phyloP scores from a whole-genome alignment of 164 flowering plant species.

The Macadamia integrifolia region DNA sequence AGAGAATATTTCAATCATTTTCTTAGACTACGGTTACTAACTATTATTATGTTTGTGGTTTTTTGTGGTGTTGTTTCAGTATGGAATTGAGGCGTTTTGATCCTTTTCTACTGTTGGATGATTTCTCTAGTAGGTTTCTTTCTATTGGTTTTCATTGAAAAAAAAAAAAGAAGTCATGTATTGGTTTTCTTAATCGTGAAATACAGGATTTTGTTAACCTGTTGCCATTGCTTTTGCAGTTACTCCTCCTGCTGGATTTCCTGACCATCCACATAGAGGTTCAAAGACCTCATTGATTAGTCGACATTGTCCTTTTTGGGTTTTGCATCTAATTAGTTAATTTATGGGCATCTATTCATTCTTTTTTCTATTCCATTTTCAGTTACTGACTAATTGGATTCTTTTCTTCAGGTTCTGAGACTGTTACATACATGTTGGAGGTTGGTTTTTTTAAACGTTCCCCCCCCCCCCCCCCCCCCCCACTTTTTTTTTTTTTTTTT shows the following conservation, averaged over 20 bases:
- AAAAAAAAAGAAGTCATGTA: not conserved
- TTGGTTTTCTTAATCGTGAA: not conserved
- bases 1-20: not conserved
- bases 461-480: not conserved
- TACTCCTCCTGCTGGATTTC: conserved; percentile 85
- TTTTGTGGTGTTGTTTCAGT: conserved; percentile 28
- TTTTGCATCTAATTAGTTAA: no score
- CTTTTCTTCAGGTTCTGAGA: conserved; percentile 59
- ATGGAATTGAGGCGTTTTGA: conserved; percentile 63
- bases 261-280: conserved; percentile 98
- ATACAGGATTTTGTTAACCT: not conserved
- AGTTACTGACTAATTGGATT: no score
- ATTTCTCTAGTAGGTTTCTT: conserved; percentile 50
- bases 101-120: conserved; percentile 84
- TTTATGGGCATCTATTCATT: no score
- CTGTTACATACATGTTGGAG: conserved; percentile 83
- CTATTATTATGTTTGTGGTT: no score
- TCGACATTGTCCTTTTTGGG: no score
- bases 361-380: no score
- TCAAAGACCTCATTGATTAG: not conserved
- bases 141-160: not conserved
- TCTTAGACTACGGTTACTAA: not conserved
- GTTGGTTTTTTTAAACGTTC: conserved; percentile 17
- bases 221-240: conserved; percentile 40
- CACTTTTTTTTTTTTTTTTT: no score